Base-by-base conservation (phyloP, 208 protist genomes). In the Novymonas esmeraldas region DNA sequence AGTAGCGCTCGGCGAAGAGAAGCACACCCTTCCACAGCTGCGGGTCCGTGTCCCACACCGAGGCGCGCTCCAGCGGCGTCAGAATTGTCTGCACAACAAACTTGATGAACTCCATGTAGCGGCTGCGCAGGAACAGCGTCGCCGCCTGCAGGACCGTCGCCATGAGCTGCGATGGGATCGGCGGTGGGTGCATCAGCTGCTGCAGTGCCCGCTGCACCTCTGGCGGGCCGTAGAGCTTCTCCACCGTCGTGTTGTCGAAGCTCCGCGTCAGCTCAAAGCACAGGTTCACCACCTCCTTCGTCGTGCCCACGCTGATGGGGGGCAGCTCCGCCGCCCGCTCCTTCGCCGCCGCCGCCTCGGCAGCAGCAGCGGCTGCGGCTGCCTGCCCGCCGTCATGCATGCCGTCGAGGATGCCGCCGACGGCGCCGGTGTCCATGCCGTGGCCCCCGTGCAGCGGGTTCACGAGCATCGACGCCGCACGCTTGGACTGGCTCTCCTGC, bases 91-190 rank as follows among this genome's bases (percentile, higher is more conserved):
- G 72, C 61, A 87, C 75, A 22, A 89, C 76, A 54, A 89, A 83
- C 10, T 60, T 75, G 20, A 90, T 44, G 51, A 92, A 87, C 3
- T 87, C 79, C 6, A 49, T 55, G 48, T 76, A 64, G 34, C 61
- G 73, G 61, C 44, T 76, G 51, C 52, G 65, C 49, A 74, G 61
- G 62, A 67, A 80, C 24, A 64, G 52, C 45, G 57, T 67, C 38
- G 69, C 72, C 0, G 82, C 81, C 20, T 85, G 58, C 41, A 91
- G 73, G n/a, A 90, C 70, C 6, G 89, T 94, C 20, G 75, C 75
- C 83, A 94, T 91, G 33, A 94, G 73, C 70, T 94, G 89, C 49
- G 85, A 87, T 14, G 89, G 89, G 29, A 92, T 62, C 29, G 73
- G 76, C n/a, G 60, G 64, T 2, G 60, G 57, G 20, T 85, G 66